phyloP scores from a whole-genome alignment of 164 flowering plant genomes.

The Pachysandra terminalis region DNA sequence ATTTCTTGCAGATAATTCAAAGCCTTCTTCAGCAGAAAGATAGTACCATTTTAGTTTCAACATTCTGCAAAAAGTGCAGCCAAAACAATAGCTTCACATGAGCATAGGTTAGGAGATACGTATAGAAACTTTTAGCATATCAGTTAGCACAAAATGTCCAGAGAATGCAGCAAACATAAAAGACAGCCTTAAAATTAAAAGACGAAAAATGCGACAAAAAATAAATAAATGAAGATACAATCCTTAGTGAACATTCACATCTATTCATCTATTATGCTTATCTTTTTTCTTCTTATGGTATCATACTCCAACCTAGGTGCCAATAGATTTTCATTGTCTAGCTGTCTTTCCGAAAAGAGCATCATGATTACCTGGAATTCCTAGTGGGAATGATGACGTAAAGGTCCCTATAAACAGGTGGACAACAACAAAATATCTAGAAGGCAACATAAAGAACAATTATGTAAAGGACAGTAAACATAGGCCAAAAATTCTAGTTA shows the following conservation, averaged over 20 bases:
- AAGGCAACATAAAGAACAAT: background rate
- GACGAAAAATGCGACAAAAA: background rate
- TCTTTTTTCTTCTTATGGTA: too few relatives aligned
- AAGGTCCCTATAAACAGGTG: background rate
- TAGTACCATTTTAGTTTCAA: background rate
- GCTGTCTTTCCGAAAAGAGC: too few relatives aligned
- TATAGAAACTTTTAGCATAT: too few relatives aligned
- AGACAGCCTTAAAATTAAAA: too few relatives aligned
- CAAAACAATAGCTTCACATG: background rate
- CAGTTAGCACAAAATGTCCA: background rate
- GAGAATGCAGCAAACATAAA: background rate
- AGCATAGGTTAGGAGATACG: background rate
- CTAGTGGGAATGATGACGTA: background rate
- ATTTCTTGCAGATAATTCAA: background rate
- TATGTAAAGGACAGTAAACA: background rate
- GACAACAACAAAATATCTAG: background rate
- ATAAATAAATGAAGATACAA: background rate
- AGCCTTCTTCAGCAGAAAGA: background rate
- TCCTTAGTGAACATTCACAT: background rate
- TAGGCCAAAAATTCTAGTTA: background rate
- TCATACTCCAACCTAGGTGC: too few relatives aligned
- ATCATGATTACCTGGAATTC: too few relatives aligned
- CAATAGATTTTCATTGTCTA: too few relatives aligned
- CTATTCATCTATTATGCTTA: too few relatives aligned
- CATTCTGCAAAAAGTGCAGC: background rate